These are phyloP conservation scores for Podaxis sp. DNA, from an alignment of 768 basidiomycete genomes.

Conservation along the genomic window DNA sequence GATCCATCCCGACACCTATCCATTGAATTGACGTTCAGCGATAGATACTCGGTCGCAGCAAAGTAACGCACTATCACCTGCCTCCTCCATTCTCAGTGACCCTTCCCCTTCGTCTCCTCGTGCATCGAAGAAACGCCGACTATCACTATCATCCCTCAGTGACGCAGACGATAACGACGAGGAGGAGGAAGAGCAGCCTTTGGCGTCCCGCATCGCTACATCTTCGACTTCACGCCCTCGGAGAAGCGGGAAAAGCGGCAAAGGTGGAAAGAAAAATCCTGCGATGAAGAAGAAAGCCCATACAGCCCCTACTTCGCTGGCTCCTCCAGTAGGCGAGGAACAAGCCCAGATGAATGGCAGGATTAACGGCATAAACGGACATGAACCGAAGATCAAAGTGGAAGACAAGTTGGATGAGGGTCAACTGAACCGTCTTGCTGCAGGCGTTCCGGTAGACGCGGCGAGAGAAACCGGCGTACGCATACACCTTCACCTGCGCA, in stretches of 20 bases:
- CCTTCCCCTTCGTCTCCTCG: conserved; percentile 44
- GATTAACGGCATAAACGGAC: conserved; percentile 45
- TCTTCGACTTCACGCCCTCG: conserved; percentile 28
- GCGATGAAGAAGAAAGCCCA: conserved; percentile 61
- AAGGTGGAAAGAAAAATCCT: conserved; percentile 54
- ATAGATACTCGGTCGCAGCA: conserved; percentile 29
- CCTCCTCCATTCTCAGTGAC: conserved; percentile 53
- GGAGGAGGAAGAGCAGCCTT: conserved; percentile 57
- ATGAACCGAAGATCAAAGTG: conserved; percentile 58
- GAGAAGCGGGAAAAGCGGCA: conserved; percentile 51
- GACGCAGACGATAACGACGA: conserved; percentile 49
- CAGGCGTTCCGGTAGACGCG: conserved; percentile 78
- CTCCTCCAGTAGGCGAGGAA: conserved; percentile 39
- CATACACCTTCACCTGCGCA: conserved; percentile 14
- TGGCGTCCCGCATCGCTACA: conserved; percentile 44
- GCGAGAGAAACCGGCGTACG: conserved; percentile 34
- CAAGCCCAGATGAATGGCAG: conserved; percentile 39
- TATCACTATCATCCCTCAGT: conserved; percentile 55
- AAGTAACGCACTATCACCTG: conserved; percentile 40
- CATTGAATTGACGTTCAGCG: conserved; percentile 16
- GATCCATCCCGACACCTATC: conserved; percentile 2
- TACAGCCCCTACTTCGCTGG: conserved; percentile 46
- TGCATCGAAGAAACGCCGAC: conserved; percentile 50
- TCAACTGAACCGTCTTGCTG: conserved; percentile 74
- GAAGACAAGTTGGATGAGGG: conserved; percentile 82